Evolutionary conservation across 108 stramenopile genomes (phyloP).

Genomic region (Stephanodiscus minutulus): DNA sequence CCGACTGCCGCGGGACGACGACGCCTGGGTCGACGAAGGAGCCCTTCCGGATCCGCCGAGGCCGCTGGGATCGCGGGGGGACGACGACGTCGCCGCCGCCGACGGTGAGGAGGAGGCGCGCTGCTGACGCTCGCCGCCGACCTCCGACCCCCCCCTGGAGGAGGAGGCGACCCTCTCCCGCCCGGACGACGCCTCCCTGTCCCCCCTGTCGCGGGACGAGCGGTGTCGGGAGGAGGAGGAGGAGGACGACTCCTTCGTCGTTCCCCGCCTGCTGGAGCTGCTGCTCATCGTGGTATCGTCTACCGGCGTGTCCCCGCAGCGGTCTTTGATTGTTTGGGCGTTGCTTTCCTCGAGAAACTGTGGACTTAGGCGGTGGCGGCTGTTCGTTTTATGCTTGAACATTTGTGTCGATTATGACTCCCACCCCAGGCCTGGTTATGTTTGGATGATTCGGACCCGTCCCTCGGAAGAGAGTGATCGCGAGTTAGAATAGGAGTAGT

Average conservation of each 20-base stretch:
- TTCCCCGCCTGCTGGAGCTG: constrained; percentile 1
- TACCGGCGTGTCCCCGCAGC: neutral
- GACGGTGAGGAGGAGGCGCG: neutral
- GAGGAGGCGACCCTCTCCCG: neutral
- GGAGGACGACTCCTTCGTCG: neutral
- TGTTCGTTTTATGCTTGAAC: neutral
- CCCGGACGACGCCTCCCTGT: neutral
- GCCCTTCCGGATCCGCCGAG: too few species aligned
- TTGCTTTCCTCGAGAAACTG: neutral
- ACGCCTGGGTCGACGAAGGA: too few species aligned
- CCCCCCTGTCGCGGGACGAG: constrained; percentile 4
- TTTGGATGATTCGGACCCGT: too few species aligned
- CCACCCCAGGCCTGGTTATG: too few species aligned
- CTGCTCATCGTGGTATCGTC: neutral
- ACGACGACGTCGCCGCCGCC: too few species aligned
- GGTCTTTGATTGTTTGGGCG: neutral
- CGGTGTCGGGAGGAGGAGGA: neutral
- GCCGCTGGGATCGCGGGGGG: too few species aligned
- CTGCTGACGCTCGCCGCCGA: neutral
- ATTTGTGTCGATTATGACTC: too few species aligned
- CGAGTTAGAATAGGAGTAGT: too few species aligned
- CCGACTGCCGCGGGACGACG: too few species aligned
- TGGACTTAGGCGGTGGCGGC: neutral
- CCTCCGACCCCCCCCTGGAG: neutral
- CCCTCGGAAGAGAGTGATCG: too few species aligned